A percentile compares a stretch with the other conserved stretches of the same genome.
Evolutionary conservation across 2,329 filamentous ascomycete genomes (phyloP).

Genomic region (Lasiodiplodia hormozganensis): DNA sequence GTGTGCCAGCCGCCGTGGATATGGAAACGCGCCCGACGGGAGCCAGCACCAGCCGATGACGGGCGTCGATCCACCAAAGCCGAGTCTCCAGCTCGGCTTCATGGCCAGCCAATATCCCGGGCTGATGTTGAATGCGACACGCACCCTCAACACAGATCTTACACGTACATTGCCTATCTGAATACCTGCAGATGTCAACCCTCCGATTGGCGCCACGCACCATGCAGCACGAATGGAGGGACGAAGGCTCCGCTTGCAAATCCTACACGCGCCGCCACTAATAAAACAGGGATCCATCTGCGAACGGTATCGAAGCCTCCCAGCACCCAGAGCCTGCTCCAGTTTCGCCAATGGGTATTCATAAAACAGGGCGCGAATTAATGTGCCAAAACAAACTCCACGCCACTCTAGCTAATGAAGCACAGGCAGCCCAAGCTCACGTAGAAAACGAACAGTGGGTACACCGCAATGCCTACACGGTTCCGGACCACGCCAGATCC

Average conservation of each 20-base stretch:
- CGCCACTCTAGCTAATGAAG: constrained; percentile 79
- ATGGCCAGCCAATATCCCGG: not conserved
- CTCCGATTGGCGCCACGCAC: constrained; percentile 20
- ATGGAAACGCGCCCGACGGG: constrained; percentile 1
- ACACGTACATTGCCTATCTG: constrained; percentile 16
- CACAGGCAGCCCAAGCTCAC: constrained; percentile 90
- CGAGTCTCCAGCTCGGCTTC: not conserved
- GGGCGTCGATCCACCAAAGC: not conserved
- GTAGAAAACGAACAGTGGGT: constrained; percentile 95
- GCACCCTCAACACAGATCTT: constrained; percentile 1
- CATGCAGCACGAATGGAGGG: constrained; percentile 10
- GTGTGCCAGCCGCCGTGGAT: not conserved
- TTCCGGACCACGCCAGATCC: constrained; percentile 97
- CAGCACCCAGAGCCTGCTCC: constrained; percentile 27
- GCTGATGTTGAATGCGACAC: not conserved
- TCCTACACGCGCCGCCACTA: constrained; percentile 6
- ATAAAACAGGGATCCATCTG: constrained; percentile 9
- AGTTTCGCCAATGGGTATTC: constrained; percentile 25
- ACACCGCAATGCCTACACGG: constrained; percentile 90
- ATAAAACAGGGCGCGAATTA: constrained; percentile 23
- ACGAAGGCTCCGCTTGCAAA: constrained; percentile 3
- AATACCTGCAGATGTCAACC: constrained; percentile 4
- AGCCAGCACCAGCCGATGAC: constrained; percentile 1
- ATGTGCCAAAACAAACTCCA: constrained; percentile 7
- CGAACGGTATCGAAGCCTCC: constrained; percentile 1